Conservation (phyloP, 768 basidiomycete genomes). For the Russula sp. region DNA sequence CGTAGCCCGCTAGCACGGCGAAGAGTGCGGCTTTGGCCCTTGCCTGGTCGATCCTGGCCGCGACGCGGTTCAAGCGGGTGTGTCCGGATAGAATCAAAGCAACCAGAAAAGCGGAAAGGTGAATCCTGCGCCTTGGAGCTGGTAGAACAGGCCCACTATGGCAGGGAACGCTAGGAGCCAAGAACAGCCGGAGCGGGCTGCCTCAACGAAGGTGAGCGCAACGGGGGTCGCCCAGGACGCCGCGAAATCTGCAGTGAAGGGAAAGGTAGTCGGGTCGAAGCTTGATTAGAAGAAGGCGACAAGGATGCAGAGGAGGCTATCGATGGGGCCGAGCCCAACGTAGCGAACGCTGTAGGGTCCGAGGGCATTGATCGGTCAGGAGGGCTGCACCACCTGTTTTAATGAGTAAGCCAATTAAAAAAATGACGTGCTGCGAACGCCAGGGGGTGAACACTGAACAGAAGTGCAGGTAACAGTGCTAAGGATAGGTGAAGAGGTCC, state of each 20-base stretch:
- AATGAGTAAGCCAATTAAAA: constrained; percentile 19
- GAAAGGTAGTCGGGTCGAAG: constrained; percentile 11
- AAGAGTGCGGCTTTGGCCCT: constrained; percentile 27
- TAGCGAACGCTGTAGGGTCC: constrained; percentile 25
- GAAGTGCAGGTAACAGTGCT: constrained; percentile 22
- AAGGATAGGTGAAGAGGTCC: neutral
- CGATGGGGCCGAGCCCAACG: constrained; percentile 15
- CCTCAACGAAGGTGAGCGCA: constrained; percentile 28
- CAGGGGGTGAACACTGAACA: constrained; percentile 24
- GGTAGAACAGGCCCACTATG: constrained; percentile 17
- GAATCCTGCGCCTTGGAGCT: constrained; percentile 22
- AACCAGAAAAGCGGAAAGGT: constrained; percentile 26
- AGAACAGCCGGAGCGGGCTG: constrained; percentile 19
- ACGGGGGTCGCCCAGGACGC: constrained; percentile 16
- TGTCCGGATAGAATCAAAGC: constrained; percentile 25
- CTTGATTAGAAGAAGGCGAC: constrained; percentile 26
- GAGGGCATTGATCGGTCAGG: constrained; percentile 13
- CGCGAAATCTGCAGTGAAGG: constrained; percentile 19
- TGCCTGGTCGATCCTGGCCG: constrained; percentile 26
- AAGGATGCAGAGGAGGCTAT: constrained; percentile 18
- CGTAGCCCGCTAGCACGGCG: constrained; percentile 21
- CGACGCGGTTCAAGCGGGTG: neutral
- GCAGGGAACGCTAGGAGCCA: constrained; percentile 13
- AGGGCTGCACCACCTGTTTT: constrained; percentile 22
- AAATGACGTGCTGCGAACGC: constrained; percentile 18